These are phyloP conservation scores for Pythium scleroteichum DNA, from an alignment of 352 stramenopile species.

Conservation along the genomic window DNA sequence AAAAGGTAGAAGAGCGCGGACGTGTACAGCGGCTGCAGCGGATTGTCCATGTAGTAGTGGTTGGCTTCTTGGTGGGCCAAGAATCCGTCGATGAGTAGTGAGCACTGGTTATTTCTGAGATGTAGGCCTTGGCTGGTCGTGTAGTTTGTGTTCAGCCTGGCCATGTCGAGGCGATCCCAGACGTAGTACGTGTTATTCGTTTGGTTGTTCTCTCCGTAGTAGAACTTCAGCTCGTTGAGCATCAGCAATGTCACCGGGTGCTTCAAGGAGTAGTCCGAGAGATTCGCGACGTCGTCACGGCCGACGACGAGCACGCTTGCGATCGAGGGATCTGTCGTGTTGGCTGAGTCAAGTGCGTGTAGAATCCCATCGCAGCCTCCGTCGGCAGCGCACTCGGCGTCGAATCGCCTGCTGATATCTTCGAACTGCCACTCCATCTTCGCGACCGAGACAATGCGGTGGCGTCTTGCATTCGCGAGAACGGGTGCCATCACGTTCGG, in stretches of 20 bases:
- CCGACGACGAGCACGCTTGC: slow-evolving; percentile 14
- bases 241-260: slow-evolving; percentile 8
- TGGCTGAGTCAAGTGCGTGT: background rate
- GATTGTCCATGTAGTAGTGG: slow-evolving; percentile 45
- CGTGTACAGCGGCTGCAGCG: slow-evolving; percentile 47
- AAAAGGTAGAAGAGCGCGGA: slow-evolving; percentile 55
- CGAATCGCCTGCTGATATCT: slow-evolving; percentile 14
- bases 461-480: slow-evolving; percentile 6
- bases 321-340: background rate
- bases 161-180: slow-evolving; percentile 21
- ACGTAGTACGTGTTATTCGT: slow-evolving; percentile 7
- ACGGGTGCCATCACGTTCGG: background rate
- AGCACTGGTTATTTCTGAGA: slow-evolving; percentile 24
- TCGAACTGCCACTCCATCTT: slow-evolving; percentile 19
- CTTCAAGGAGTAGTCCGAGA: background rate
- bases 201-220: background rate
- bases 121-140: background rate
- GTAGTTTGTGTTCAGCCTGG: slow-evolving; percentile 6
- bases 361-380: slow-evolving; percentile 12
- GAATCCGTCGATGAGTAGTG: slow-evolving; percentile 44
- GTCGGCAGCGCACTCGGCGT: slow-evolving; percentile 1
- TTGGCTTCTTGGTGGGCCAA: slow-evolving; percentile 45
- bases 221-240: slow-evolving; percentile 17
- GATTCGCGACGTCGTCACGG: background rate
- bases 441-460: slow-evolving; percentile 8